Evolutionary conservation across 2,329 filamentous ascomycete genomes (phyloP).

Genomic region (Claviceps fusiformis): DNA sequence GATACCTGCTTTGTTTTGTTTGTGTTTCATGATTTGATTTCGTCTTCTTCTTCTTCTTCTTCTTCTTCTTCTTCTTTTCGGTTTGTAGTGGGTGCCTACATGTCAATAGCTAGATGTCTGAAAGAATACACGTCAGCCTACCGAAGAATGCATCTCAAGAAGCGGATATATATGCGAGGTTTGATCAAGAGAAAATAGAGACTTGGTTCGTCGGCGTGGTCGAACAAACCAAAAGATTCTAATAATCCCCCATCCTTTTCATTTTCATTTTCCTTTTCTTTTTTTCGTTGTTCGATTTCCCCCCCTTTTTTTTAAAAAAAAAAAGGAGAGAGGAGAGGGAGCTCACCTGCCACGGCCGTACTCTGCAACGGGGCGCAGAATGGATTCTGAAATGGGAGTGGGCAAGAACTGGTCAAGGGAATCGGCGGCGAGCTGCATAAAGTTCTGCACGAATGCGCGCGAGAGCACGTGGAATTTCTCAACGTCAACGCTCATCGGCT

Average conservation of each 20-base stretch:
- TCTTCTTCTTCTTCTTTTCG: not conserved
- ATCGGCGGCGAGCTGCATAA: slow-evolving; percentile 35
- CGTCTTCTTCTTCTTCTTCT: not conserved
- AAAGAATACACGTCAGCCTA: slow-evolving; percentile 5
- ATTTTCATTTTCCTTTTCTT: no score
- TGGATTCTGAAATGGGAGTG: slow-evolving; percentile 47
- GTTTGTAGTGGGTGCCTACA: slow-evolving; percentile 30
- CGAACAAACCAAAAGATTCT: no score
- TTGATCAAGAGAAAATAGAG: no score
- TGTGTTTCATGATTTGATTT: no score
- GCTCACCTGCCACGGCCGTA: slow-evolving; percentile 35
- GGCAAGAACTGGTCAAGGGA: slow-evolving; percentile 43
- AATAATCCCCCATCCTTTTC: no score
- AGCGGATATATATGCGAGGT: no score
- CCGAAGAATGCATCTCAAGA: not conserved
- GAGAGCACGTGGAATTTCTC: slow-evolving; percentile 33
- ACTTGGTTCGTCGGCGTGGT: no score
- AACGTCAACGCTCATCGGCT: slow-evolving; percentile 35
- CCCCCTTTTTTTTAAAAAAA: not conserved
- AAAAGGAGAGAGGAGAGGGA: no score
- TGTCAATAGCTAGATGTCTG: slow-evolving; percentile 51
- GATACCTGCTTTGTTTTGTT: slow-evolving; percentile 15
- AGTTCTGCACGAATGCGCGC: slow-evolving; percentile 31
- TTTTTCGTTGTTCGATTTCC: no score
- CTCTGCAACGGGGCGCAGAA: slow-evolving; percentile 34